phyloP scores from a whole-genome alignment of 2,329 filamentous ascomycete genomes.

The Emmonsia crescens region DNA sequence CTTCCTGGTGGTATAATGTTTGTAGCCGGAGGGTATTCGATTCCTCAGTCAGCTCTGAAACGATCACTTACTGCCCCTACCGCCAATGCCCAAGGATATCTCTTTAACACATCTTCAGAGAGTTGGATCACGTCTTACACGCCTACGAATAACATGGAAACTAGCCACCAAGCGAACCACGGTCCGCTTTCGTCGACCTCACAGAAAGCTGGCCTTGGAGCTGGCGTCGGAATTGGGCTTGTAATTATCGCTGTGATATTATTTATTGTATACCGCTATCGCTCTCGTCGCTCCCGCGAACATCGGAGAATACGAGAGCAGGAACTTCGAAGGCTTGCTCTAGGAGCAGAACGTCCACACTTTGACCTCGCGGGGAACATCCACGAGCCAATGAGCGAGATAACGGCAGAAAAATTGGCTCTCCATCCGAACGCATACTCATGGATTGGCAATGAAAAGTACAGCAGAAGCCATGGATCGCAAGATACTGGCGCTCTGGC shows the following conservation, averaged over 20 bases:
- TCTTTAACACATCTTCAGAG: conserved; percentile 53
- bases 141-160: conserved; percentile 29
- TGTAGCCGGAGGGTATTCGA: conserved; percentile 48
- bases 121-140: conserved; percentile 48
- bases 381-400: conserved; percentile 15
- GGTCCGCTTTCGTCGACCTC: conserved; percentile 21
- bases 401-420: conserved; percentile 1
- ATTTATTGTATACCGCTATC: conserved; percentile 41
- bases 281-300: conserved; percentile 31
- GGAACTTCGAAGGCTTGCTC: conserved; percentile 42
- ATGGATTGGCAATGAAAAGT: conserved; percentile 20
- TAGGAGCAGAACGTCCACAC: conserved; percentile 39
- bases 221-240: conserved; percentile 56
- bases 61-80: conserved; percentile 22
- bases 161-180: conserved; percentile 13
- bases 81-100: conserved; percentile 39
- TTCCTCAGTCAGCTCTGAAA: conserved; percentile 32
- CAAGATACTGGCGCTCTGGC: conserved; percentile 20
- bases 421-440: conserved; percentile 17
- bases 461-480: conserved; percentile 16
- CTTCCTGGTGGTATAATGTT: conserved; percentile 52
- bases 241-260: conserved; percentile 39
- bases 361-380: conserved; percentile 31
- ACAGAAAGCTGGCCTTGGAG: conserved; percentile 49
- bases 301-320: conserved; percentile 40